Evolutionary conservation across 331 rosid species (phyloP).

Genomic region (Quercus phellos): DNA sequence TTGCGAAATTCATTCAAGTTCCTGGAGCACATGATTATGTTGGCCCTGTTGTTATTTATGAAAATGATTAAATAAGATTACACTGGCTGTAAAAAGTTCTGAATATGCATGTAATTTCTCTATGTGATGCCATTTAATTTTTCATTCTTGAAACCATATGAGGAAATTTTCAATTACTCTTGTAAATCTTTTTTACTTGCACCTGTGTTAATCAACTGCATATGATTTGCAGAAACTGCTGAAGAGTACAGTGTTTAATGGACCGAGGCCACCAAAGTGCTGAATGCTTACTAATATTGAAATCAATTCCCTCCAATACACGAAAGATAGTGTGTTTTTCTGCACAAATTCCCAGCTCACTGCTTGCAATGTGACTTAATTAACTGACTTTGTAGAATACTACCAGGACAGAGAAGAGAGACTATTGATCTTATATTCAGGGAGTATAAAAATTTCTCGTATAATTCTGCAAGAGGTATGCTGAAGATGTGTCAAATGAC

Average conservation of each 20-base stretch:
- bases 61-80: not conserved
- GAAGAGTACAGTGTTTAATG: not conserved
- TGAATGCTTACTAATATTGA: constrained; percentile 7
- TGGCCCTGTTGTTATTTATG: not conserved
- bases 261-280: constrained; percentile 2
- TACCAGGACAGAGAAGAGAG: constrained; percentile 7
- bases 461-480: constrained; percentile 3
- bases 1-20: not conserved
- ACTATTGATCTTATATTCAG: not conserved
- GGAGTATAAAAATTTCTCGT: not conserved
- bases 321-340: not conserved
- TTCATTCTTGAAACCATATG: not conserved
- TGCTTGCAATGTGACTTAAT: not conserved
- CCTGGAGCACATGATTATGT: not conserved
- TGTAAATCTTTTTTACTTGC: not conserved
- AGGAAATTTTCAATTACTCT: not conserved
- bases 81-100: not conserved
- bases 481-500: constrained; percentile 7
- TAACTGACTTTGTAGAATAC: not conserved
- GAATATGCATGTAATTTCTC: not conserved
- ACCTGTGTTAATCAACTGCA: not conserved
- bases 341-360: not conserved
- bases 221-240: constrained; percentile 10
- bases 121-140: not conserved
- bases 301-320: constrained; percentile 1